Evolutionary conservation across 371 early-diverging fungal species (phyloP).

Genomic region (Funneliformis caledonium): DNA sequence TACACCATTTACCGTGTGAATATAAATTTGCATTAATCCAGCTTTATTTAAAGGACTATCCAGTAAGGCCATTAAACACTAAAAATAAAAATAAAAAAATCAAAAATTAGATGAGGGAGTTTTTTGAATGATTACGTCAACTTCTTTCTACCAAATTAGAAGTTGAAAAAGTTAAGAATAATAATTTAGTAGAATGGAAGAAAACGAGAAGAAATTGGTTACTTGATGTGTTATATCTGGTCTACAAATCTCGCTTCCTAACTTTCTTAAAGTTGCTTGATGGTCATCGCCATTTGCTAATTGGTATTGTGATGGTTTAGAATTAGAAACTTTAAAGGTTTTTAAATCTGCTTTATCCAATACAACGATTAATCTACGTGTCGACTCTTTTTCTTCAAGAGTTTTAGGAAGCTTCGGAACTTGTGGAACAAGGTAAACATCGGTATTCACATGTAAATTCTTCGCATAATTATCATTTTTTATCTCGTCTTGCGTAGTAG

Average conservation of each 20-base stretch:
- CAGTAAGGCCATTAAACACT: slow-evolving; percentile 94
- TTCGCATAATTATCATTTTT: not conserved
- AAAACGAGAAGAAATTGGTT: slow-evolving; percentile 30
- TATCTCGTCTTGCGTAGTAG: not conserved
- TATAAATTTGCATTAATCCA: slow-evolving; percentile 92
- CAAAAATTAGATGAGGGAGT: not conserved
- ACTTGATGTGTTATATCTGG: slow-evolving; percentile 98
- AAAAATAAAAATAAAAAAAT: not conserved
- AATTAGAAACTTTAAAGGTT: slow-evolving; percentile 92
- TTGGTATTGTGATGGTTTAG: slow-evolving; percentile 87
- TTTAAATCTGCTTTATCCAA: slow-evolving; percentile 90
- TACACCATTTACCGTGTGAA: slow-evolving; percentile 92
- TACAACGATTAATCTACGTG: slow-evolving; percentile 91
- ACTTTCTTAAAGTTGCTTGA: slow-evolving; percentile 88
- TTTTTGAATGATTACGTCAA: too few species aligned
- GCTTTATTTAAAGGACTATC: slow-evolving; percentile 99
- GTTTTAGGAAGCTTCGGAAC: slow-evolving; percentile 85
- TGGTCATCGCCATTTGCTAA: slow-evolving; percentile 93
- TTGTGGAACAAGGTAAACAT: slow-evolving; percentile 69
- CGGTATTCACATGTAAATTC: slow-evolving; percentile 43
- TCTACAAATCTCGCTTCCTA: slow-evolving; percentile 79
- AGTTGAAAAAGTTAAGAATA: too few species aligned
- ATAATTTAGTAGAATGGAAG: not conserved
- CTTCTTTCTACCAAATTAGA: too few species aligned
- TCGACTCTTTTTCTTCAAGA: slow-evolving; percentile 70